Evolutionary conservation across 371 early-diverging fungal species (phyloP).

Genomic region (Nosema muscidifuracis): DNA sequence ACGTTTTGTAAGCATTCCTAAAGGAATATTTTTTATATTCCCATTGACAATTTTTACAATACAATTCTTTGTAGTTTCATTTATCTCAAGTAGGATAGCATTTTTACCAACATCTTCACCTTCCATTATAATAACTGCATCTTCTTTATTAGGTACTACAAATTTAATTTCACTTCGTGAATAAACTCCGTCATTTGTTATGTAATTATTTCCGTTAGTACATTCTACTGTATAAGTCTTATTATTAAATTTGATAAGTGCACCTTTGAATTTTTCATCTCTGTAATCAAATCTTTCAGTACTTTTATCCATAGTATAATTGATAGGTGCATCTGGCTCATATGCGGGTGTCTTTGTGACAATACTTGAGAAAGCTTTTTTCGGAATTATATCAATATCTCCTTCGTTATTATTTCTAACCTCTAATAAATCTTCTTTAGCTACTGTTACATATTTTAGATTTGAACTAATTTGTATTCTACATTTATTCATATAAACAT

Average conservation of each 20-base stretch:
- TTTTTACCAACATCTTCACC: constrained; percentile 69
- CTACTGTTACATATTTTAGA: constrained; percentile 69
- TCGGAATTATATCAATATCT: neutral
- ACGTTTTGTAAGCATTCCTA: constrained; percentile 29
- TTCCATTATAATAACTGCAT: constrained; percentile 69
- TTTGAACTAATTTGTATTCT: constrained; percentile 87
- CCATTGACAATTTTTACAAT: constrained; percentile 67
- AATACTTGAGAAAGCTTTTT: neutral
- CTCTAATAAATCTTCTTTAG: constrained; percentile 9
- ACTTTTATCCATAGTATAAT: constrained; percentile 8
- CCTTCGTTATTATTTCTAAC: neutral
- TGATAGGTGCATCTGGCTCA: neutral
- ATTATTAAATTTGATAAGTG: constrained; percentile 8
- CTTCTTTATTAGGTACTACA: constrained; percentile 70
- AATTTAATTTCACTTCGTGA: constrained; percentile 64
- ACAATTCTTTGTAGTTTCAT: constrained; percentile 68
- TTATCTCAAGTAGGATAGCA: constrained; percentile 71
- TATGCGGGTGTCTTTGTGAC: constrained; percentile 41
- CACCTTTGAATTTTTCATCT: constrained; percentile 23
- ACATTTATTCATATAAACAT: constrained; percentile 69
- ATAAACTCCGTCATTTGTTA: constrained; percentile 17
- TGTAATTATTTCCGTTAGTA: constrained; percentile 5
- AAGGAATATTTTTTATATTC: constrained; percentile 18
- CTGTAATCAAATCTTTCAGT: constrained; percentile 18
- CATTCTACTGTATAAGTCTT: constrained; percentile 15